These are phyloP conservation scores for Boletus patriciae DNA, from an alignment of 768 basidiomycete genomes.

Conservation along the genomic window DNA sequence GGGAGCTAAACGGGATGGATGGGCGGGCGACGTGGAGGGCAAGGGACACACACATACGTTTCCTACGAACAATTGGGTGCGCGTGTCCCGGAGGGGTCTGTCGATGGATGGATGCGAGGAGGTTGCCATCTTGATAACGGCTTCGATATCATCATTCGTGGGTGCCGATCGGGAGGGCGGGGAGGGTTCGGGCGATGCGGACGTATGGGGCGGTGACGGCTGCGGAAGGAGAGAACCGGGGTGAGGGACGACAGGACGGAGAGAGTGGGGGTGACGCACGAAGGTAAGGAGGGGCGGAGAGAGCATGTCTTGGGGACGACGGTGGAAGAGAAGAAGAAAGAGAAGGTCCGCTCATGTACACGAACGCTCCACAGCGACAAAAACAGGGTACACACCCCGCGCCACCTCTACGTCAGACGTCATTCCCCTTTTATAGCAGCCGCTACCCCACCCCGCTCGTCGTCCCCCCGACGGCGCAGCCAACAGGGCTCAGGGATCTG, in stretches of 20 bases:
- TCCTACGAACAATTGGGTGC: conserved; percentile 94
- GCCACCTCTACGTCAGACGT: conserved; percentile 36
- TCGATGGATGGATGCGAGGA: conserved; percentile 57
- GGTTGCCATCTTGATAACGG: conserved; percentile 89
- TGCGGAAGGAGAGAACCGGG: conserved; percentile 1
- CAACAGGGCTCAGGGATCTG: conserved; percentile 2
- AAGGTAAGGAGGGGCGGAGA: conserved; percentile 8
- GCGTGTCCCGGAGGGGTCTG: conserved; percentile 70
- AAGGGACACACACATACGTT: conserved; percentile 65
- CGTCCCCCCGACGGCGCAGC: conserved; percentile 2
- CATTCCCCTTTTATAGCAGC: conserved; percentile 23
- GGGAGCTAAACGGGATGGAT: conserved; percentile 64
- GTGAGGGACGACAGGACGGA: not conserved
- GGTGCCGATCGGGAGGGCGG: conserved; percentile 34
- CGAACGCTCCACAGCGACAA: conserved; percentile 35
- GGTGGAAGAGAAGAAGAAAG: conserved; percentile 10
- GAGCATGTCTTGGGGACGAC: conserved; percentile 14
- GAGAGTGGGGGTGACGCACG: not conserved
- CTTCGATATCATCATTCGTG: conserved; percentile 86
- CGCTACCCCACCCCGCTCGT: conserved; percentile 6
- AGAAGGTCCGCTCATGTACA: conserved; percentile 27
- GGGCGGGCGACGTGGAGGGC: not conserved
- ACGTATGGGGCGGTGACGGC: conserved; percentile 4
- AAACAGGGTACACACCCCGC: conserved; percentile 36
- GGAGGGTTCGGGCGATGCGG: conserved; percentile 8